These are phyloP conservation scores for Podospora comata DNA, from an alignment of 495 filamentous ascomycete genomes.

Conservation along the genomic window DNA sequence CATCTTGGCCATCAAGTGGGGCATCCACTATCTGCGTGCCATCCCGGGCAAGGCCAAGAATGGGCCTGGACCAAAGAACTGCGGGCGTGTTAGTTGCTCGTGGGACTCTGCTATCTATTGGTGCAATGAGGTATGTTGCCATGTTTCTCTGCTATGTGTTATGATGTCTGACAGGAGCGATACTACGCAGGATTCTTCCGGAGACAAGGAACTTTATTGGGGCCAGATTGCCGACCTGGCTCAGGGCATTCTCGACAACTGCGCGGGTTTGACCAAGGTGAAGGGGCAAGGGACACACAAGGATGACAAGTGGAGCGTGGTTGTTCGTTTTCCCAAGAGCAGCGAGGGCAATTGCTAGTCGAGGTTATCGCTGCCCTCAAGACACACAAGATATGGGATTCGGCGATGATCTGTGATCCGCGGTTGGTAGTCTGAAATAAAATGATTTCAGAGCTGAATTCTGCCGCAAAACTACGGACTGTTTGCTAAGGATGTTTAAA, in stretches of 20 bases:
- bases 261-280: background rate
- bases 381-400: background rate
- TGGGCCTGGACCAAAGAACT: constrained; percentile 25
- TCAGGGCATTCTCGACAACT: background rate
- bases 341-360: background rate
- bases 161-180: too few relatives aligned
- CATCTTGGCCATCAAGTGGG: constrained; percentile 15
- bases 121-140: constrained; percentile 31
- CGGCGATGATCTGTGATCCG: background rate
- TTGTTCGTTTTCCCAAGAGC: background rate
- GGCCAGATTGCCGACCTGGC: background rate
- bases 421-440: too few relatives aligned
- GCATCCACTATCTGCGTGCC: constrained; percentile 25
- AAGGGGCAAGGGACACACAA: background rate
- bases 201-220: background rate
- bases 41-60: constrained; percentile 11
- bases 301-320: background rate
- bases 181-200: too few relatives aligned
- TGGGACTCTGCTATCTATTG: constrained; percentile 27
- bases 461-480: too few relatives aligned
- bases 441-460: too few relatives aligned
- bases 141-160: too few relatives aligned
- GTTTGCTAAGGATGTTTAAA: too few relatives aligned
- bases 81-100: constrained; percentile 29
- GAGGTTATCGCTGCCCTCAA: background rate